Percentiles rank a stretch among this genome's conserved stretches.
Conservation (phyloP, 495 filamentous ascomycete species). For the Penicillium antarcticum region DNA sequence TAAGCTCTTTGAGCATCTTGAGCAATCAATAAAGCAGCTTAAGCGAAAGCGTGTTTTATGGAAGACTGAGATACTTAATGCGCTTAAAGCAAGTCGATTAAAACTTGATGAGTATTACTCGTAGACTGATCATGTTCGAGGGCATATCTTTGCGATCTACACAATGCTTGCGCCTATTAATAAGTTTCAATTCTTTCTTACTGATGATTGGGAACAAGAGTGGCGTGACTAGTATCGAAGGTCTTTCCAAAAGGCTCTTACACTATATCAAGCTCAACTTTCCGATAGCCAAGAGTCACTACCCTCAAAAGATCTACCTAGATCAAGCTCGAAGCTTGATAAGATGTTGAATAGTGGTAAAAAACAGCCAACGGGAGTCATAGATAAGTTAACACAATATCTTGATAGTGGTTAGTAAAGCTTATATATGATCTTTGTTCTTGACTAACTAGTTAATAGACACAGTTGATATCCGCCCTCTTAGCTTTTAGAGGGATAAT, state of each 20-base stretch:
- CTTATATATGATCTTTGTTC: too few species aligned
- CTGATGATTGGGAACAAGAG: not conserved
- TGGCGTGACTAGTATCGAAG: not conserved
- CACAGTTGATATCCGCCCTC: not conserved
- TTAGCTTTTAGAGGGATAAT: not conserved
- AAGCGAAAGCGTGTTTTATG: too few species aligned
- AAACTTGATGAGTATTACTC: too few species aligned
- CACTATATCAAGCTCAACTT: not conserved
- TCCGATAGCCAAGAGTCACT: not conserved
- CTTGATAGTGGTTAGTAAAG: not conserved
- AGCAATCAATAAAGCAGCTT: too few species aligned
- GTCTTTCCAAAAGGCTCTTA: not conserved
- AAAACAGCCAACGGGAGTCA: too few species aligned
- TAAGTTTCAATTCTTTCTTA: not conserved
- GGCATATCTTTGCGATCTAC: not conserved
- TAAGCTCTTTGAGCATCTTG: too few species aligned
- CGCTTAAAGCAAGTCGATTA: too few species aligned
- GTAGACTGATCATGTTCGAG: too few species aligned
- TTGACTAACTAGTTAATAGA: too few species aligned
- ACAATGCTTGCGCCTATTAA: not conserved
- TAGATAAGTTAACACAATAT: not conserved
- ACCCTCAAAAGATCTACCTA: not conserved
- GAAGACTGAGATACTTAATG: too few species aligned
- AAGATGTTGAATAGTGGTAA: too few species aligned
- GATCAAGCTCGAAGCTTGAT: too few species aligned